Percentiles rank a stretch among this genome's conserved stretches.
These are phyloP conservation scores for Aureobasidium sp. DNA, from an alignment of 2,329 filamentous ascomycete genomes.

Conservation along the genomic window DNA sequence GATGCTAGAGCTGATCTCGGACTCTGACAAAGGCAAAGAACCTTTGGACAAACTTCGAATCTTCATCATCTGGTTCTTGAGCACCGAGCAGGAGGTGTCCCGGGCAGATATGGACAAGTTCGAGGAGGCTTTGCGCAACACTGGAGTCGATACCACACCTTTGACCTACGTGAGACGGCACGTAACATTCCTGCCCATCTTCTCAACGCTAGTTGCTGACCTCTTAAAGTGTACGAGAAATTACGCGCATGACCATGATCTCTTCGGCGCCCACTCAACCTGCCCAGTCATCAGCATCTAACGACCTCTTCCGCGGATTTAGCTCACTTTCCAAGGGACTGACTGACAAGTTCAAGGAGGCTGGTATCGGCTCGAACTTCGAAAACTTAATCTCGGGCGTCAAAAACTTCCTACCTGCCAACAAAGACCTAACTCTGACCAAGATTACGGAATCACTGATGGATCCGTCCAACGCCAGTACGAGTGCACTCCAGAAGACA, in stretches of 20 bases:
- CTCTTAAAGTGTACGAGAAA: conserved; percentile 63
- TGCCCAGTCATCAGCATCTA: conserved; percentile 52
- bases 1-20: conserved; percentile 77
- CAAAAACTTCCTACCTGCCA: conserved; percentile 94
- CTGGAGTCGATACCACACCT: conserved; percentile 66
- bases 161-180: conserved; percentile 81
- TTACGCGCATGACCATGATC: conserved; percentile 97
- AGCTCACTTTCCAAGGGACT: conserved; percentile 84
- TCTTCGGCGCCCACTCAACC: conserved; percentile 66
- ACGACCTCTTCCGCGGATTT: conserved; percentile 86
- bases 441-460: conserved; percentile 98
- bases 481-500: conserved; percentile 88
- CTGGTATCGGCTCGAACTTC: conserved; percentile 76
- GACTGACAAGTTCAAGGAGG: conserved; percentile 89
- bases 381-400: conserved; percentile 91
- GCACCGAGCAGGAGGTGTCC: conserved; percentile 79
- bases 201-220: neutral
- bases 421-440: conserved; percentile 91
- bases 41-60: conserved; percentile 82
- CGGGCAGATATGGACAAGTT: conserved; percentile 77
- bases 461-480: conserved; percentile 84
- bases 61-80: conserved; percentile 95
- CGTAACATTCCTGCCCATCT: conserved; percentile 23
- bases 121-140: conserved; percentile 68
- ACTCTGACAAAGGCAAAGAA: conserved; percentile 70